Conservation (phyloP, 1,284 basidiomycete species). For the Meripilus lineatus region DNA sequence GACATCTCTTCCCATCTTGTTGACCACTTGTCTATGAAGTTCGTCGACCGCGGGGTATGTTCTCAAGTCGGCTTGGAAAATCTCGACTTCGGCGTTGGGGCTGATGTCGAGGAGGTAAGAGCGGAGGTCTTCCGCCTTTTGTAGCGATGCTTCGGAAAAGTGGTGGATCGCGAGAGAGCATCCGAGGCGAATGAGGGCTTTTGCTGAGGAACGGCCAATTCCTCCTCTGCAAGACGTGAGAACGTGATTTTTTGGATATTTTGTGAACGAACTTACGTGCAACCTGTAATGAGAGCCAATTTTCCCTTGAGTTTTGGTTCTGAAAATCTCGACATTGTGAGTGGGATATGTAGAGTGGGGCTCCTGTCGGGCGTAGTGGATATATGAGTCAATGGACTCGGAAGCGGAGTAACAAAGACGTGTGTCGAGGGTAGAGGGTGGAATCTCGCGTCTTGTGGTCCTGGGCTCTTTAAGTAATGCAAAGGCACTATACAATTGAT, state of each 20-base stretch:
- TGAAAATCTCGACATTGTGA: too few relatives aligned
- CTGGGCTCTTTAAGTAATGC: too few relatives aligned
- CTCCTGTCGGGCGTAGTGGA: too few relatives aligned
- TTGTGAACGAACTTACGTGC: background rate
- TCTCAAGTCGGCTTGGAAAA: slow-evolving; percentile 45
- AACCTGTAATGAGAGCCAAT: background rate
- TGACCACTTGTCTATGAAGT: slow-evolving; percentile 39
- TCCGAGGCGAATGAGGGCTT: slow-evolving; percentile 38
- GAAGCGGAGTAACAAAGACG: too few relatives aligned
- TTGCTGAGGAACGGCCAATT: slow-evolving; percentile 46
- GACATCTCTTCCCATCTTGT: slow-evolving; percentile 39
- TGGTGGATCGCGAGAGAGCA: slow-evolving; percentile 51
- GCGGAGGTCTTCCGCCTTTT: slow-evolving; percentile 33
- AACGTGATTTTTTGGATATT: background rate
- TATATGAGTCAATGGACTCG: too few relatives aligned
- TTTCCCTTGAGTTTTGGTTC: background rate
- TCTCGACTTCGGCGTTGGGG: slow-evolving; percentile 31
- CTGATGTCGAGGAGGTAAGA: slow-evolving; percentile 27
- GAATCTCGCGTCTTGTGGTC: too few relatives aligned
- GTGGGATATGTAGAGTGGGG: too few relatives aligned
- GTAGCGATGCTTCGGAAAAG: slow-evolving; percentile 31
- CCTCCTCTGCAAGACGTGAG: slow-evolving; percentile 41
- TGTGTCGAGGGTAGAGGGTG: too few relatives aligned
- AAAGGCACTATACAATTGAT: too few relatives aligned
- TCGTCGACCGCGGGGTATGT: slow-evolving; percentile 39